phyloP scores from a whole-genome alignment of 2,329 filamentous ascomycete genomes.

The Colletotrichum sp. region DNA sequence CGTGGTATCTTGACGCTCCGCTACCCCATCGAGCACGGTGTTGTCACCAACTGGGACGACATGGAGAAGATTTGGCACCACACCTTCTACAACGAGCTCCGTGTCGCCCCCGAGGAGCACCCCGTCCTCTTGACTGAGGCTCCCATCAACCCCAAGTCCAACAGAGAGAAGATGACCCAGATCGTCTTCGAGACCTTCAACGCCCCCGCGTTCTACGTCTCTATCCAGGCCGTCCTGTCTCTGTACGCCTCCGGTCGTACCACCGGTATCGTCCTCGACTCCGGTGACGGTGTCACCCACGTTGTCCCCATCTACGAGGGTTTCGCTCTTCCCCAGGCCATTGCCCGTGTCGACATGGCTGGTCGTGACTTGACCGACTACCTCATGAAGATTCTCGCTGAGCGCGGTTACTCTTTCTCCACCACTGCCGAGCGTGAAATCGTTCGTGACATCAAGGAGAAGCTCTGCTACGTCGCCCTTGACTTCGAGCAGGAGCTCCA shows the following conservation, averaged over 20 bases:
- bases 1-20: slow-evolving; percentile 99
- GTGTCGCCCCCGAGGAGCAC: slow-evolving; percentile 99
- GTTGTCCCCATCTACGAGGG: slow-evolving; percentile 99
- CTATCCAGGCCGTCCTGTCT: slow-evolving; percentile 98
- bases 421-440: slow-evolving; percentile 99
- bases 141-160: slow-evolving; percentile 99
- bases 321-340: slow-evolving; percentile 99
- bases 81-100: slow-evolving; percentile 99
- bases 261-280: slow-evolving; percentile 99
- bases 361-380: slow-evolving; percentile 99
- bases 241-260: slow-evolving; percentile 99
- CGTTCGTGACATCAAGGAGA: slow-evolving; percentile 99
- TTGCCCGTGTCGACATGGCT: slow-evolving; percentile 99
- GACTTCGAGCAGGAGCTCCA: slow-evolving; percentile 99
- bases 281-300: slow-evolving; percentile 99
- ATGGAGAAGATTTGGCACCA: slow-evolving; percentile 99
- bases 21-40: slow-evolving; percentile 99
- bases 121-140: slow-evolving; percentile 98
- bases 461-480: slow-evolving; percentile 99
- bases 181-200: slow-evolving; percentile 99
- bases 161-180: slow-evolving; percentile 99
- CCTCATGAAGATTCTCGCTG: slow-evolving; percentile 99
- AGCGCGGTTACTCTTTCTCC: slow-evolving; percentile 99
- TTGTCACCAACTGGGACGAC: slow-evolving; percentile 99
- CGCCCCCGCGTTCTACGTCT: slow-evolving; percentile 99